These are phyloP conservation scores for Microdochium nivale DNA, from an alignment of 2,329 filamentous ascomycete species.

Conservation along the genomic window DNA sequence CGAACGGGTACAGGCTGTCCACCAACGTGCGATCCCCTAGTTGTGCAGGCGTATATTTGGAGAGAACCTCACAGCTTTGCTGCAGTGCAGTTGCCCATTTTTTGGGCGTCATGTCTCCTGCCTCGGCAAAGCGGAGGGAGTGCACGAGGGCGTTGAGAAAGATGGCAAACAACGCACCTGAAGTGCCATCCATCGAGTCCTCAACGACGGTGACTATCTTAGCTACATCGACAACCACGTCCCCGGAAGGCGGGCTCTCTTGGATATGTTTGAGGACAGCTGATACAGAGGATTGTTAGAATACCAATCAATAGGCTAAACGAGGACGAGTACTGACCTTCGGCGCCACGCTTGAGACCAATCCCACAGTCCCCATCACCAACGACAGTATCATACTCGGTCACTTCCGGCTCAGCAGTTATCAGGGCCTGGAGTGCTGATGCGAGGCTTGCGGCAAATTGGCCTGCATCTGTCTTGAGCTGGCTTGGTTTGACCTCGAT, in stretches of 20 bases:
- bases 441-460: slow-evolving; percentile 42
- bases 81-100: slow-evolving; percentile 58
- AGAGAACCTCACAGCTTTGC: slow-evolving; percentile 61
- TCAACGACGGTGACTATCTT: slow-evolving; percentile 46
- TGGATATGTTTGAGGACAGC: slow-evolving; percentile 43
- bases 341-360: slow-evolving; percentile 77
- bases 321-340: slow-evolving; percentile 40
- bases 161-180: slow-evolving; percentile 61
- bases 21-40: slow-evolving; percentile 85
- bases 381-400: slow-evolving; percentile 70
- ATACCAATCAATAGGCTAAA: not conserved
- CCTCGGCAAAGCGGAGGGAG: slow-evolving; percentile 36
- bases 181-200: slow-evolving; percentile 52
- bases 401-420: slow-evolving; percentile 61
- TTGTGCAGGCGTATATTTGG: slow-evolving; percentile 79
- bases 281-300: slow-evolving; percentile 14
- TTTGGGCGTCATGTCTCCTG: slow-evolving; percentile 29
- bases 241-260: slow-evolving; percentile 35
- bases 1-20: slow-evolving; percentile 84
- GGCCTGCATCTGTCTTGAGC: slow-evolving; percentile 41
- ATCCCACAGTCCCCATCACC: slow-evolving; percentile 89
- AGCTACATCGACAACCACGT: slow-evolving; percentile 43
- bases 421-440: slow-evolving; percentile 54
- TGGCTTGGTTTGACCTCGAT: slow-evolving; percentile 31
- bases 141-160: slow-evolving; percentile 81